Base-by-base conservation (phyloP, 805 yeast species). In the Lipomyces oligophaga region DNA sequence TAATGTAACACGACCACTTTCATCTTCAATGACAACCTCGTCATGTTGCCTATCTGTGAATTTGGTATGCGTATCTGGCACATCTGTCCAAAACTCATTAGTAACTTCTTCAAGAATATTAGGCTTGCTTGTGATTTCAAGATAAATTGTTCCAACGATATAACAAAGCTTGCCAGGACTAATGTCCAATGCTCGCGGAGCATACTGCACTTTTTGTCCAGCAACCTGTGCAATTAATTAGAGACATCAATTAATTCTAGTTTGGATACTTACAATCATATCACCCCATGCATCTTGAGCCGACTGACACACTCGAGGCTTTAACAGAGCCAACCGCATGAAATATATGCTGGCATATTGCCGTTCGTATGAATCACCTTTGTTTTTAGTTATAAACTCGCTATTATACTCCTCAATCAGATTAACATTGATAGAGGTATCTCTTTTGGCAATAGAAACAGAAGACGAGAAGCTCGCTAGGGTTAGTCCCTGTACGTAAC, bases 131-230 rank as follows among this genome's bases (percentile, higher is more conserved):
- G 79, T 80, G 81, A 86, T 75, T 51, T 89, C 96, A 58, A 85
- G 76, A 60, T 83, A 87, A 0, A 89, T 73, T 0, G 97, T 86
- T 2, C 98, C 98, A 21, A 83, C 73, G 10, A 87, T 80, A 90
- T 90, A 93, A 52, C 85, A 76, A 16, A 83, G 74, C 49, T 76
- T 73, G 47, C 80, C 77, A 26, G 75, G 72, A 8, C 69, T 66
- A 6, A 86, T 78, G 58, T 86, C 94, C 48, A 87, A 66, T 1
- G 79, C 76, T 63, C 71, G 78, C 59, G 64, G 68, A 38, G 63
- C 69, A 53, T 59, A 71, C 55, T 64, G 70, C 53, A 67, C 75
- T 33, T 67, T 67, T 59, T 60, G 77, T 20, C 52, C 60, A 30
- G 45, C 22, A 11, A 41, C 37, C 64, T 72, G 30, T 75, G 75